phyloP scores from a whole-genome alignment of 2,329 filamentous ascomycete genomes.

The Alternaria brassicae region DNA sequence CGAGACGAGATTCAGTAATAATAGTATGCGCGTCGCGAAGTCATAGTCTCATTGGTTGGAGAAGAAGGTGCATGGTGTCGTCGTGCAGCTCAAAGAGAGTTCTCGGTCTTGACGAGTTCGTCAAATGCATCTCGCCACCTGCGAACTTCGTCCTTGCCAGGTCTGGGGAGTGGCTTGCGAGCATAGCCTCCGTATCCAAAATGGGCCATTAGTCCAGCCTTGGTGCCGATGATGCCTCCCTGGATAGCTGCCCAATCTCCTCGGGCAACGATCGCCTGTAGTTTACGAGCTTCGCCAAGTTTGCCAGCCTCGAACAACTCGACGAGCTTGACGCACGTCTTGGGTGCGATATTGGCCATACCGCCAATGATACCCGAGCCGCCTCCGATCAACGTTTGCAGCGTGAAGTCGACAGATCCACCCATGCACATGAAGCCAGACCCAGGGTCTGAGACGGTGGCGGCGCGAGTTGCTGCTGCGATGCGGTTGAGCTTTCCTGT shows the following conservation, averaged over 20 bases:
- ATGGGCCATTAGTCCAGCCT: conserved; percentile 68
- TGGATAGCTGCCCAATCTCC: conserved; percentile 75
- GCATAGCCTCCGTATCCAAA: conserved; percentile 70
- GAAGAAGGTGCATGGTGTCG: neutral
- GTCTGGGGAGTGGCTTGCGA: conserved; percentile 63
- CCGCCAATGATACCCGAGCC: conserved; percentile 76
- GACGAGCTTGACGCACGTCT: conserved; percentile 67
- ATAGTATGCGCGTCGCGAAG: conserved; percentile 8
- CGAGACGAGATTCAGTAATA: conserved; percentile 18
- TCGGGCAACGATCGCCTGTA: conserved; percentile 70
- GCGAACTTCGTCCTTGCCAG: conserved; percentile 52
- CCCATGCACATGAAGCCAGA: conserved; percentile 72
- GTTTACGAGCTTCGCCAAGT: conserved; percentile 64
- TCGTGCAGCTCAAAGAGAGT: conserved; percentile 34
- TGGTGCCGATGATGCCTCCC: conserved; percentile 72
- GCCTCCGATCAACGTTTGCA: conserved; percentile 73
- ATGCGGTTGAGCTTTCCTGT: conserved; percentile 71
- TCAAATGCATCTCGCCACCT: conserved; percentile 55
- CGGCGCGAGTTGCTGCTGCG: conserved; percentile 60
- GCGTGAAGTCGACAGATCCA: conserved; percentile 75
- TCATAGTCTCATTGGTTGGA: neutral
- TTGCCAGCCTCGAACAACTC: conserved; percentile 67
- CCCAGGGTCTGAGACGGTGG: conserved; percentile 46
- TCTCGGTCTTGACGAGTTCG: conserved; percentile 55
- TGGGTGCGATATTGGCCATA: conserved; percentile 73